Percentiles rank a stretch among this genome's conserved stretches.
Conservation (phyloP, 768 basidiomycete genomes). For the Cyathus striatus region DNA sequence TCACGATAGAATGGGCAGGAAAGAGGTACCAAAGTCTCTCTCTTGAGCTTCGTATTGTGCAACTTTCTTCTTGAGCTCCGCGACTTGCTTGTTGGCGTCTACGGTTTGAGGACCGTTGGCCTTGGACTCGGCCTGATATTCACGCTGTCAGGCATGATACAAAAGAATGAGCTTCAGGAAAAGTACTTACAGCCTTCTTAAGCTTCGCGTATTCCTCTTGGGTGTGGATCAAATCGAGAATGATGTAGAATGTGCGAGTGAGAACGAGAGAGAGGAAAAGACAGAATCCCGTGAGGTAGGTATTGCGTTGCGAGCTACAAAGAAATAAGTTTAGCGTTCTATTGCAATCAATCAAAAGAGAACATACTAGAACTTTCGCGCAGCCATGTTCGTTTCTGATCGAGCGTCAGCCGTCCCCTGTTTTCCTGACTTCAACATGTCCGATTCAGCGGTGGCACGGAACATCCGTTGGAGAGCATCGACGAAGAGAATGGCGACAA, state of each 20-base stretch:
- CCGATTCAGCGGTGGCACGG: slow-evolving; percentile 67
- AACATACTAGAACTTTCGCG: slow-evolving; percentile 88
- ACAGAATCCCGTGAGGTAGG: slow-evolving; percentile 89
- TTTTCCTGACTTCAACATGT: slow-evolving; percentile 55
- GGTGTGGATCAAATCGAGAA: slow-evolving; percentile 84
- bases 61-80: slow-evolving; percentile 65
- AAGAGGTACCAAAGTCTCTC: slow-evolving; percentile 56
- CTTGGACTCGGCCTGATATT: too few relatives aligned
- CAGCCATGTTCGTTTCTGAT: slow-evolving; percentile 84
- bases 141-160: too few relatives aligned
- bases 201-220: slow-evolving; percentile 86
- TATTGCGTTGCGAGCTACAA: slow-evolving; percentile 80
- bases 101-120: slow-evolving; percentile 15
- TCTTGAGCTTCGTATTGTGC: slow-evolving; percentile 50
- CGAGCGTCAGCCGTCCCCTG: slow-evolving; percentile 55
- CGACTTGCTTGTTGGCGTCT: slow-evolving; percentile 52
- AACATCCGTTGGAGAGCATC: slow-evolving; percentile 95
- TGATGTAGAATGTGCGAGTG: slow-evolving; percentile 88
- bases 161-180: not conserved
- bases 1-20: not conserved
- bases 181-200: slow-evolving; percentile 48
- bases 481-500: slow-evolving; percentile 81
- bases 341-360: not conserved
- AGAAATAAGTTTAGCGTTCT: not conserved
- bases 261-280: slow-evolving; percentile 95